Evolutionary conservation across 2,329 filamentous ascomycete genomes (phyloP).

Genomic region (Microcyclospora pomicola): DNA sequence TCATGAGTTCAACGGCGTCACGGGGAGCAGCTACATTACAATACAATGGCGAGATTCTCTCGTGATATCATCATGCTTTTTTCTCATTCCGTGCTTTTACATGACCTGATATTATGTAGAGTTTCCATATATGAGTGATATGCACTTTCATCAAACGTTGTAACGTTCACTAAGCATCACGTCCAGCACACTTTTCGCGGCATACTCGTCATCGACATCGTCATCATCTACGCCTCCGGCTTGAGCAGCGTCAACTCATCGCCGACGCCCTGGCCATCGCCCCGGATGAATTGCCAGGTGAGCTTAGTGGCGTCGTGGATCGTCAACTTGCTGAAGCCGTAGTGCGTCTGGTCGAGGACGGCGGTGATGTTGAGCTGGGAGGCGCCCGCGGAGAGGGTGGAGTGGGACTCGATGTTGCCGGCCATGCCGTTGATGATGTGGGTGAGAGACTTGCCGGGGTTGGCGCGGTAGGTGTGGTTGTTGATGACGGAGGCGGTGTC

Average conservation of each 20-base stretch:
- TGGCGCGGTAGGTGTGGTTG: constrained; percentile 36
- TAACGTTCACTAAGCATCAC: too few relatives aligned
- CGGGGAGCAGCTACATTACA: too few relatives aligned
- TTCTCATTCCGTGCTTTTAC: too few relatives aligned
- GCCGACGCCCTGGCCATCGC: constrained; percentile 17
- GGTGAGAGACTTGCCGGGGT: constrained; percentile 35
- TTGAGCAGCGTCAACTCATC: constrained; percentile 13
- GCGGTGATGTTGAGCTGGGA: constrained; percentile 30
- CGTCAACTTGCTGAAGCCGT: constrained; percentile 36
- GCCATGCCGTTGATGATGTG: constrained; percentile 42
- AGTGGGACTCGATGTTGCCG: constrained; percentile 39
- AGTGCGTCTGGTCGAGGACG: constrained; percentile 33
- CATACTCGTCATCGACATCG: too few relatives aligned
- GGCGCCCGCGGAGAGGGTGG: constrained; percentile 21
- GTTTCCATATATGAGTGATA: too few relatives aligned
- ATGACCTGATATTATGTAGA: too few relatives aligned
- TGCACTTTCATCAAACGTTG: too few relatives aligned
- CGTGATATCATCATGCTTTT: too few relatives aligned
- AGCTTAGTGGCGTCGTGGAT: constrained; percentile 28
- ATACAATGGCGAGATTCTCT: too few relatives aligned
- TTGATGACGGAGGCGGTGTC: constrained; percentile 29
- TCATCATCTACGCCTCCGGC: not conserved
- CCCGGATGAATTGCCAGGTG: constrained; percentile 35
- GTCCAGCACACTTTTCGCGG: too few relatives aligned
- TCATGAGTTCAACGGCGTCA: too few relatives aligned